Base-by-base conservation (phyloP, 106 monocot species). In the Narthecium ossifragum region DNA sequence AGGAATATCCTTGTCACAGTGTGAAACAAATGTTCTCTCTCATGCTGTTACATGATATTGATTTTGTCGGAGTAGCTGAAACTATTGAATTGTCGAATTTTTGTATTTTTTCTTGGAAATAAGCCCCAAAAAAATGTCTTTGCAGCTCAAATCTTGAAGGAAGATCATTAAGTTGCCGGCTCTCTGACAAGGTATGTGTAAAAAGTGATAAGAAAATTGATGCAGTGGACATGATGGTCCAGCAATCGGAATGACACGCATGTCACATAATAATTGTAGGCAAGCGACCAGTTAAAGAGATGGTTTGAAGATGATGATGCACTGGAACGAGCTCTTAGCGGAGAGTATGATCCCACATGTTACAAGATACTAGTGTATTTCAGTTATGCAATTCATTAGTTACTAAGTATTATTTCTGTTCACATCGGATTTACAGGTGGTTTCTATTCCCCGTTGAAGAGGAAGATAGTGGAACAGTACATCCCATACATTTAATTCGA, bases 291-390 rank as follows among this genome's bases (percentile, higher is more conserved):
- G 63, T 53, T 98, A 45, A 39, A 52, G 46, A 78, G 41, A 66
- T 98, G 96, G 96, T 98, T 98, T 77, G 81, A 98, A 79, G 96
- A 98, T 74, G 90, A 98, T 51, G 98, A 91, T 74, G 90, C 83
- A 26, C 7, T 98, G 63, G 98, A 98, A 57, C 81, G 75, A 37
- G 98, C 98, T 74, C 77, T 98, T 48, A 66, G 61, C 73, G 98
- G 90, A 84, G 98, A 98, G 98, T 98, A 85, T 61, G 96, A 69
- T 70, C 26, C 12, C 43, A 43, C 43, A 6, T 10, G 43, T 4
- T 43, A 17, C 43, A 10, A 2, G 43, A 13, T 17, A 43, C 9
- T 4, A 17, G 14, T 43, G 14, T 13, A 7, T 43, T 43, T 43
- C 18, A 13, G 10, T 43, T 43, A 11, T 43, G 39, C 39, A 1